Percentiles rank a stretch among this genome's conserved stretches.
phyloP scores from a whole-genome alignment of 208 protist species.

The Angomonas deanei region DNA sequence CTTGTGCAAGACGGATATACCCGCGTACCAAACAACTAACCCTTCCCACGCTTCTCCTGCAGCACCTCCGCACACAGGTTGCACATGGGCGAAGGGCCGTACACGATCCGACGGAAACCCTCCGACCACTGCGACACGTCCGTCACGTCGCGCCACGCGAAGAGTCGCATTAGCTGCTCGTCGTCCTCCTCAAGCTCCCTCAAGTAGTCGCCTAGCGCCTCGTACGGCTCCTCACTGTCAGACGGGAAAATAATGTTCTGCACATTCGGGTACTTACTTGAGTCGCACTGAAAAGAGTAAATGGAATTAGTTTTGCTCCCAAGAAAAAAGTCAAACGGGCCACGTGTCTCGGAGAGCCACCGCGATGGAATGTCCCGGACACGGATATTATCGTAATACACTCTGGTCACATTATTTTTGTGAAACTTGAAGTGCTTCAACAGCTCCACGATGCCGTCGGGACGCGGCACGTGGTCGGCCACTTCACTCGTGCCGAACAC shows the following conservation, averaged over 20 bases:
- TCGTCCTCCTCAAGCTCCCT: not conserved
- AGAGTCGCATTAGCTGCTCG: not conserved
- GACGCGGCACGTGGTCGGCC: conserved; percentile 26
- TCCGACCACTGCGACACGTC: not conserved
- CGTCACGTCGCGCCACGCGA: not conserved
- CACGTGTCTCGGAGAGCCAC: no score
- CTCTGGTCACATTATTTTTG: no score
- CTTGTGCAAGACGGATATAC: no score
- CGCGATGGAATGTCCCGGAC: no score
- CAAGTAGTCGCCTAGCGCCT: not conserved
- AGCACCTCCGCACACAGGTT: not conserved
- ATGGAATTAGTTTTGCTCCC: no score
- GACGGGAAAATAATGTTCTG: no score
- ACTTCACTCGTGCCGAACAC: conserved; percentile 42
- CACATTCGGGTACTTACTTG: not conserved
- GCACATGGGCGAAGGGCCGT: not conserved
- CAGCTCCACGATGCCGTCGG: not conserved
- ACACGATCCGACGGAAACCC: not conserved
- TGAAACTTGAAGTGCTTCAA: no score
- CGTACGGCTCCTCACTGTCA: not conserved
- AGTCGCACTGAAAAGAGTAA: not conserved
- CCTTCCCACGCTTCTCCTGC: no score
- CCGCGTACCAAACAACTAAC: no score
- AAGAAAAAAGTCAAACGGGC: no score
- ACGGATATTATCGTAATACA: no score